Evolutionary conservation across 164 flowering plant genomes (phyloP), one percentile per base, ranked within the genome.

Genomic region (Berberis thunbergii): DNA sequence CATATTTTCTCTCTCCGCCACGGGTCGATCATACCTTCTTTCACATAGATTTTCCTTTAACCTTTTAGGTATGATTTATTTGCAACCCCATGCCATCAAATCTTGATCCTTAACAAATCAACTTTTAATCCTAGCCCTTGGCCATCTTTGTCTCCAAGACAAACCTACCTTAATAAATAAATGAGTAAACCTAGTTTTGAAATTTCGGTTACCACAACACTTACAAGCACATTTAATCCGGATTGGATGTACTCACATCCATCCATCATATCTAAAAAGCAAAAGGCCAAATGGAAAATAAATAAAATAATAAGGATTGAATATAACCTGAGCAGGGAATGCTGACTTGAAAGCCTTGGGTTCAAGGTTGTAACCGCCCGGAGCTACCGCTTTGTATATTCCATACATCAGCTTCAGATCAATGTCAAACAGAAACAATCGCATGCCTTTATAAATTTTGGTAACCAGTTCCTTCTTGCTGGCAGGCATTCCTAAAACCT

Each of bases 311-410:
- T 26, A 26, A 26, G 26, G 26, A 26, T 26, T 26, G 26, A 40
- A 41, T 69, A 74, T 43, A 69, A 83, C 89, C 84, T 85, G 89
- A 55, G 84, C 69, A 4, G 87, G 89, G 49, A 76, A 83, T 11
- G 73, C 75, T 2, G 84, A 83, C 1, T 77, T 78, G 75, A 83
- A 85, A 41, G 89, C 89, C 68, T 73, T 79, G 50, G 82, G 87
- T 62, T 85, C 85, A 59, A 85, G 66, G 64, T 81, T 77, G 56
- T 70, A 76, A 54, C 83, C 83, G 39, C 90, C 86, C 4, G 76
- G 81, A 54, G 71, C 81, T 11, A 84, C 70, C 70, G 90, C 90
- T 69, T 72, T 78, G 53, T 81, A 85, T 57, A 85, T 77, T 12
- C 90, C 90, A 70, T 83, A 81, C 76, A 85, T 6, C 77, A 83